phyloP scores from a whole-genome alignment of 257 asterid species.

The Misopates orontium region DNA sequence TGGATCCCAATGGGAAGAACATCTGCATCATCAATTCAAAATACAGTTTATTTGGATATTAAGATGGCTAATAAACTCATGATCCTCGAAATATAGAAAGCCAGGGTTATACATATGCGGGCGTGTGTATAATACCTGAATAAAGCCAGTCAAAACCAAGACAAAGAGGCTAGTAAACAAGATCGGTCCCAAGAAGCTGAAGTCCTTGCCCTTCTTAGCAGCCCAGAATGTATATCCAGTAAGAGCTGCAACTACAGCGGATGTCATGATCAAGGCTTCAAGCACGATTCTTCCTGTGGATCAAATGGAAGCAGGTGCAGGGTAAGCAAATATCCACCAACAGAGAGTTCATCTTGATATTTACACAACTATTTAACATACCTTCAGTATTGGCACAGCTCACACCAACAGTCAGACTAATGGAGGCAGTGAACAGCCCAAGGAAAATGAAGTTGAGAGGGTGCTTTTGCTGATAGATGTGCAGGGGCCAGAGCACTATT shows the following conservation, averaged over 20 bases:
- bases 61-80: neutral
- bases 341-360: constrained; percentile 5
- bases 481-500: constrained; percentile 88
- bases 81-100: neutral
- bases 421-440: constrained; percentile 80
- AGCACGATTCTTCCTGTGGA: constrained; percentile 83
- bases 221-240: constrained; percentile 99
- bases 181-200: constrained; percentile 91
- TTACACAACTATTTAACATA: constrained; percentile 27
- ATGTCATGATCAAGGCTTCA: constrained; percentile 88
- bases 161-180: constrained; percentile 87
- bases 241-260: constrained; percentile 84
- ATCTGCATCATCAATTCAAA: constrained; percentile 46
- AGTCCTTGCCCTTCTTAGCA: constrained; percentile 94
- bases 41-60: constrained; percentile 16
- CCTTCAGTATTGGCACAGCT: constrained; percentile 97
- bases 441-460: constrained; percentile 91
- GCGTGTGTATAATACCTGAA: constrained; percentile 55
- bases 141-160: constrained; percentile 75
- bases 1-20: constrained; percentile 87
- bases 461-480: constrained; percentile 85
- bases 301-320: constrained; percentile 7
- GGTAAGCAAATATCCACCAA: constrained; percentile 11
- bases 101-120: neutral
- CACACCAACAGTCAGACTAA: constrained; percentile 89